phyloP scores from a whole-genome alignment of 805 yeast genomes.

The Groenewaldozyma salmanticensis region DNA sequence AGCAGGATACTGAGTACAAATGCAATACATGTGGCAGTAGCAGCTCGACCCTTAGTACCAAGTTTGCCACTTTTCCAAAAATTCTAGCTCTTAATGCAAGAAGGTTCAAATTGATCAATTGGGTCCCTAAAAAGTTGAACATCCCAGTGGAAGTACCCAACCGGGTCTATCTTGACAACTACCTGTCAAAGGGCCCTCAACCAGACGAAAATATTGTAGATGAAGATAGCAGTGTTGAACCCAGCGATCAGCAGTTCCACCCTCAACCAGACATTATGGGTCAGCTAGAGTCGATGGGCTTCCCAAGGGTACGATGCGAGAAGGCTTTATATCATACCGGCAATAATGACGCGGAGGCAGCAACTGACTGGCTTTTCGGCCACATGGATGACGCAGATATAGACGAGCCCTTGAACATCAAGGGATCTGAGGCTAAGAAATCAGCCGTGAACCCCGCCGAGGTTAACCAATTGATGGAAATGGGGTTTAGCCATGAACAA shows the following conservation, averaged over 20 bases:
- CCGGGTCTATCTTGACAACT: constrained; percentile 34
- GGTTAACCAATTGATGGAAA: constrained; percentile 42
- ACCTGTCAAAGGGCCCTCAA: constrained; percentile 34
- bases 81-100: constrained; percentile 62
- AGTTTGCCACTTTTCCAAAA: constrained; percentile 60
- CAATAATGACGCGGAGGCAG: constrained; percentile 53
- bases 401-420: constrained; percentile 47
- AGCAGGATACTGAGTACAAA: constrained; percentile 51
- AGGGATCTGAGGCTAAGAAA: constrained; percentile 16
- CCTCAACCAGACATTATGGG: constrained; percentile 48
- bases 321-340: constrained; percentile 69
- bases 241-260: constrained; percentile 28
- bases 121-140: constrained; percentile 80
- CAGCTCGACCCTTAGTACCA: constrained; percentile 34
- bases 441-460: constrained; percentile 9
- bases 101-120: constrained; percentile 72
- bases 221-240: constrained; percentile 21
- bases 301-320: constrained; percentile 52
- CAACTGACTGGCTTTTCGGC: constrained; percentile 83
- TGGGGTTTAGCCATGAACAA: constrained; percentile 69
- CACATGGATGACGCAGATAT: constrained; percentile 81
- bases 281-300: constrained; percentile 75
- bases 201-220: constrained; percentile 34
- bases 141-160: constrained; percentile 55
- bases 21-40: constrained; percentile 45